A percentile compares a stretch with the other conserved stretches of the same genome.
Evolutionary conservation across 2,329 filamentous ascomycete genomes (phyloP).

Genomic region (Alternaria sp.): DNA sequence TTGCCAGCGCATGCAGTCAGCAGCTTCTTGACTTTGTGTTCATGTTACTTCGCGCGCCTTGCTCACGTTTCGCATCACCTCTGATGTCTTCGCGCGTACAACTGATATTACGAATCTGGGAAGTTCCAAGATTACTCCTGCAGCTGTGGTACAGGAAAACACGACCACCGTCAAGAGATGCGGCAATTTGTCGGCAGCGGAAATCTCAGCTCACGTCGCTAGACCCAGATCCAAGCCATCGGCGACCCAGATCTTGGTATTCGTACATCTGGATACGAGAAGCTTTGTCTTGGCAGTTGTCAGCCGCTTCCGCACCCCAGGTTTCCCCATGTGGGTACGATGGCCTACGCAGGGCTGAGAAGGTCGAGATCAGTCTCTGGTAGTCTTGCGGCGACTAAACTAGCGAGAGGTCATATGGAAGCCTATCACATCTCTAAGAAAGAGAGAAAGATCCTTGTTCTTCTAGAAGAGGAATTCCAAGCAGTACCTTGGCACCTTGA

Average conservation of each 20-base stretch:
- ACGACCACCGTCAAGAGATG: not conserved
- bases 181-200: not conserved
- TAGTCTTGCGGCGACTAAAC: constrained; percentile 4
- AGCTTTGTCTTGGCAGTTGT: constrained; percentile 7
- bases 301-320: constrained; percentile 15
- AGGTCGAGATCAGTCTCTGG: constrained; percentile 13
- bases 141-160: not conserved
- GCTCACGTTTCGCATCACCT: not conserved
- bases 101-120: not conserved
- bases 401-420: constrained; percentile 1
- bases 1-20: not conserved
- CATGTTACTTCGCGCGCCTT: not conserved
- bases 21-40: not conserved
- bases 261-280: constrained; percentile 1
- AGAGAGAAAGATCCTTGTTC: not conserved
- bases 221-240: not conserved
- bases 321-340: constrained; percentile 1
- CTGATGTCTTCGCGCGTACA: not conserved
- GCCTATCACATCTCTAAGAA: constrained; percentile 2
- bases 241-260: constrained; percentile 1
- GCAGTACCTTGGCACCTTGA: not conserved
- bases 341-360: not conserved
- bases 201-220: not conserved
- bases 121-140: not conserved
- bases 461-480: constrained; percentile 1